phyloP scores from a whole-genome alignment of 106 monocot genomes.

The Allium cepa region DNA sequence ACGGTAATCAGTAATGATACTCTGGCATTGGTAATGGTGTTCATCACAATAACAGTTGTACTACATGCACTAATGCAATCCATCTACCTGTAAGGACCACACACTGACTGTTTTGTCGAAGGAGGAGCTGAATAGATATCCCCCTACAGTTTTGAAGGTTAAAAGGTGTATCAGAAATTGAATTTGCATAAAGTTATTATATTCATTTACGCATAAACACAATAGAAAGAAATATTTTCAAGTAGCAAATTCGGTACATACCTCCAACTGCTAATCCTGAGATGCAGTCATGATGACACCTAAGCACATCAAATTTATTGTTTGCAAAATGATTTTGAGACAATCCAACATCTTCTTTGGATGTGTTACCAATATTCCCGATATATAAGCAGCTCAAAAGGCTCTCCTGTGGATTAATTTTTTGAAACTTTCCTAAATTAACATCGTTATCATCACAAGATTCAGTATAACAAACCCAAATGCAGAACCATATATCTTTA shows the following conservation, averaged over 20 bases:
- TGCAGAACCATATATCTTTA: slow-evolving; percentile 48
- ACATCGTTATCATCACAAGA: slow-evolving; percentile 11
- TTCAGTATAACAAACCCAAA: slow-evolving; percentile 24
- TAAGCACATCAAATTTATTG: slow-evolving; percentile 25
- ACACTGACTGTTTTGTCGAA: slow-evolving; percentile 85
- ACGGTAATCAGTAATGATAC: too few species aligned
- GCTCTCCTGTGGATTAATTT: slow-evolving; percentile 15
- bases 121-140: slow-evolving; percentile 82
- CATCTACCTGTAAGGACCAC: slow-evolving; percentile 85
- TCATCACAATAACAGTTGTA: too few species aligned
- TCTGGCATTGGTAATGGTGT: too few species aligned
- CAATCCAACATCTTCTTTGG: slow-evolving; percentile 2
- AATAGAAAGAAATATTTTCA: not conserved
- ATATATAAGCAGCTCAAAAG: slow-evolving; percentile 44
- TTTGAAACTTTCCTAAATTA: slow-evolving; percentile 7
- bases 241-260: slow-evolving; percentile 14
- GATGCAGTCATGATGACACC: slow-evolving; percentile 68
- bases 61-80: too few species aligned
- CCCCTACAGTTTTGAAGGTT: slow-evolving; percentile 41
- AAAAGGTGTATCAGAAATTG: too few species aligned
- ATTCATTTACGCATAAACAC: not conserved
- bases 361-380: slow-evolving; percentile 11
- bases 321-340: not conserved
- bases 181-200: too few species aligned
- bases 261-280: slow-evolving; percentile 83